Base-by-base conservation (phyloP, 2,329 filamentous ascomycete genomes). In the Huntiella omanensis region DNA sequence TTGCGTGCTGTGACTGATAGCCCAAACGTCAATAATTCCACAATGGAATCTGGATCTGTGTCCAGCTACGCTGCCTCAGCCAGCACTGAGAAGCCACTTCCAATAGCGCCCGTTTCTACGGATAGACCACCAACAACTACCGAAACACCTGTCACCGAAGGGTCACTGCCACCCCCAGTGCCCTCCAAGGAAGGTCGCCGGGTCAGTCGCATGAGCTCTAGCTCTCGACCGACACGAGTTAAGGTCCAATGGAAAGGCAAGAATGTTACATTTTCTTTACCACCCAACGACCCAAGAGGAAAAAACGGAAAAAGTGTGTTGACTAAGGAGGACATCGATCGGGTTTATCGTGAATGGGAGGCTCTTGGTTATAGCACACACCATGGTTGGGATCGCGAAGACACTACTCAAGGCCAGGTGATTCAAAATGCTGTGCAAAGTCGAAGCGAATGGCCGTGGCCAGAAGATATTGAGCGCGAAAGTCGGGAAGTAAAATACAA, bases 221-320 rank as follows among this genome's bases (percentile, higher is more conserved):
- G 22, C 22, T 28, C 22, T 28, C 22, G 22, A 7, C 22, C 22
- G 22, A 7, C 22, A 10, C 22, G 22, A 28, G 86, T 82, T 58
- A 83, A 79, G 61, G 67, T 87, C 2, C 69, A 71, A 40, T 86
- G 81, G 80, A 80, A 71, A 55, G 79, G 78, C 48, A 86, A 84
- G 62, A 77, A 74, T 49, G 83, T 84, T 45, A 61, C 83, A 54
- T 76, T 87, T 38, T 64, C 77, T 19, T 62, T 87, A 15, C 83
- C 82, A 4, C 64, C 71, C 40, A 76, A 83, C 51, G 77, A 81
- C 45, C 69, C 74, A 45, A 70, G 79, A 52, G 80, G 80, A 15
- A 66, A 69, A 38, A 64, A 65, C 1, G 62, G 66, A 0, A 69
- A 71, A 0, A 60, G 65, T 48, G 76, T 77, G 3, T 62, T 82